Evolutionary conservation across 164 flowering plant genomes (phyloP), one percentile per base, ranked within the genome.

Genomic region (Santalum album): DNA sequence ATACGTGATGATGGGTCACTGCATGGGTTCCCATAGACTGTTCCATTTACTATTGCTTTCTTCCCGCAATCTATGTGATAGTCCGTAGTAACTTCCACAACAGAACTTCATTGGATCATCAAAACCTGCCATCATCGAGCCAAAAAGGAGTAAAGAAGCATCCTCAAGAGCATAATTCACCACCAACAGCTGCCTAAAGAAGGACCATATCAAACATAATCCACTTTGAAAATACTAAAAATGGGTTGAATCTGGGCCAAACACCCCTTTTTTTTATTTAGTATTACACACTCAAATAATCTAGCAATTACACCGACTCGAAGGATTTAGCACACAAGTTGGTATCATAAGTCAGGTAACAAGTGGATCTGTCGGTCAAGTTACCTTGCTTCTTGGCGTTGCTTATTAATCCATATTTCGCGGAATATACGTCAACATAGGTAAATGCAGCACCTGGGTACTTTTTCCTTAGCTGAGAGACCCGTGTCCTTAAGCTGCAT

Each of bases 391-490:
- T 67, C 51, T 62, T 71, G 1, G 89, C 86, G 7, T 65, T 42
- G 43, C 68, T 69, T 43, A 83, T 72, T 3, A 85, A 60, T 5
- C 47, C 50, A 59, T 78, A 82, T 62, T 85, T 85, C 3, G 75
- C 87, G 1, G 78, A 67, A 49, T 83, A 83, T 32, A 82, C 66
- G 47, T 88, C 90, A 4, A 83, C 85, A 51, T 82, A 80, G 0
- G 77, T 72, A 44, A 88, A 64, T 34, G 61, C 56, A 1, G 80
- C 70, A 26, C 25, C 24, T 18, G 70, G 73, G 6, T 80, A 79
- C 45, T 73, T 54, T 38, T 50, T 21, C 58, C 79, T 73, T 16
- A 84, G 60, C 24, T 66, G 55, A 12, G 64, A 15, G 1, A 84
- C 64, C 45, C 54, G n/a, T 70, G 24, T 69, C 58, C 72, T 78